Evolutionary conservation across 2,329 filamentous ascomycete genomes (phyloP).

Genomic region (Grosmannia serpens): DNA sequence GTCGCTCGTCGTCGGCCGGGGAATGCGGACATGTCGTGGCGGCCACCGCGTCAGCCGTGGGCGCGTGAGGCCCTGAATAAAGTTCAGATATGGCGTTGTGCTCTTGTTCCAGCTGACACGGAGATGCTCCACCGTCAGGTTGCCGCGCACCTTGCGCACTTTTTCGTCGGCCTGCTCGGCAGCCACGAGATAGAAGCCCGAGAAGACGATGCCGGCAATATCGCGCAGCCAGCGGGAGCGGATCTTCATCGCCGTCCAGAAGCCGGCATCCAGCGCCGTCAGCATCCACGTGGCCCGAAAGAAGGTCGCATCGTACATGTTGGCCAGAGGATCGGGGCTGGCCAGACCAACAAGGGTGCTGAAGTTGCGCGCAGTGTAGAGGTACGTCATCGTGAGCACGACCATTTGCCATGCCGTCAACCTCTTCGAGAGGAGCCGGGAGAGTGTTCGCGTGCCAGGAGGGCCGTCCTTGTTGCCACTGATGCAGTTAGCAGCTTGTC

Average conservation of each 20-base stretch:
- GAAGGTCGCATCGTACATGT: conserved; percentile 84
- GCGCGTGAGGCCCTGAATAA: conserved; percentile 60
- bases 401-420: conserved; percentile 86
- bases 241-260: conserved; percentile 97
- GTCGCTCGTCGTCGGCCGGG: conserved; percentile 64
- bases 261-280: conserved; percentile 88
- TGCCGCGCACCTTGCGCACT: conserved; percentile 77
- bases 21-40: conserved; percentile 73
- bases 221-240: conserved; percentile 68
- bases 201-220: conserved; percentile 71
- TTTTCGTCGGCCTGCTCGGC: conserved; percentile 95
- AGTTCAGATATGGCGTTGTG: conserved; percentile 71
- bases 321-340: conserved; percentile 84
- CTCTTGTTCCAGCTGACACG: conserved; percentile 93
- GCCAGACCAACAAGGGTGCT: conserved; percentile 85
- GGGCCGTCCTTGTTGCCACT: conserved; percentile 85
- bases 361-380: conserved; percentile 88
- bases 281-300: conserved; percentile 96
- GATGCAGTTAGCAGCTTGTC: not conserved
- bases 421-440: conserved; percentile 54
- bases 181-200: conserved; percentile 80
- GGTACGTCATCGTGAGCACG: conserved; percentile 75
- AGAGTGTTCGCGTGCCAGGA: conserved; percentile 60
- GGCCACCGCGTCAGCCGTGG: conserved; percentile 72
- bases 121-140: conserved; percentile 81